A percentile compares a stretch with the other conserved stretches of the same genome.
Conservation (phyloP, 2,329 filamentous ascomycete genomes). For the Pseudogymnoascus sp. region DNA sequence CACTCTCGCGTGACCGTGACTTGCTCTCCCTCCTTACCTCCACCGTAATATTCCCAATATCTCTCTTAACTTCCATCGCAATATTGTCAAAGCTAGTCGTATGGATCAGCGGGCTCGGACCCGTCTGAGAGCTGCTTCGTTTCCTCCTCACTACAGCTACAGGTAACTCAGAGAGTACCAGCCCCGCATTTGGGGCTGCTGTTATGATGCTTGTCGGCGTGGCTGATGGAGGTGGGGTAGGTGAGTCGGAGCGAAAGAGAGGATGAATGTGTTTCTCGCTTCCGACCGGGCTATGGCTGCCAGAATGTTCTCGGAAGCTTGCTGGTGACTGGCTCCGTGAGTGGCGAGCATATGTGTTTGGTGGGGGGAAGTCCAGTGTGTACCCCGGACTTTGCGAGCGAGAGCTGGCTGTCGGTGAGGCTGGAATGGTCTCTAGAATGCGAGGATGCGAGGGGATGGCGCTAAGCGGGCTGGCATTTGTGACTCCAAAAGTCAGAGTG, state of each 20-base stretch:
- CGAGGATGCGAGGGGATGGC: constrained; percentile 34
- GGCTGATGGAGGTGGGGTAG: constrained; percentile 55
- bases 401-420: constrained; percentile 53
- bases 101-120: constrained; percentile 43
- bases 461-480: constrained; percentile 31
- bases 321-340: constrained; percentile 25
- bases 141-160: constrained; percentile 46
- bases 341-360: constrained; percentile 27
- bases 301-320: constrained; percentile 17
- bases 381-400: constrained; percentile 56
- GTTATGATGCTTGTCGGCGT: constrained; percentile 65
- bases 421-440: constrained; percentile 65
- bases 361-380: constrained; percentile 49
- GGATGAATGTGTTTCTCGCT: constrained; percentile 69
- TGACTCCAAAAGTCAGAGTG: constrained; percentile 48
- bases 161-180: constrained; percentile 51
- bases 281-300: constrained; percentile 23
- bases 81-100: constrained; percentile 43
- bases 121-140: constrained; percentile 47
- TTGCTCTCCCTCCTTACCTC: constrained; percentile 15
- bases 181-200: constrained; percentile 61
- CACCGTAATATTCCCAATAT: constrained; percentile 22
- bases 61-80: constrained; percentile 20
- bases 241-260: constrained; percentile 67
- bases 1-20: constrained; percentile 5